A percentile compares a stretch with the other conserved stretches of the same genome.
These are phyloP conservation scores for Pseudodiploospora longispora DNA, from an alignment of 2,329 filamentous ascomycete species.

Conservation along the genomic window DNA sequence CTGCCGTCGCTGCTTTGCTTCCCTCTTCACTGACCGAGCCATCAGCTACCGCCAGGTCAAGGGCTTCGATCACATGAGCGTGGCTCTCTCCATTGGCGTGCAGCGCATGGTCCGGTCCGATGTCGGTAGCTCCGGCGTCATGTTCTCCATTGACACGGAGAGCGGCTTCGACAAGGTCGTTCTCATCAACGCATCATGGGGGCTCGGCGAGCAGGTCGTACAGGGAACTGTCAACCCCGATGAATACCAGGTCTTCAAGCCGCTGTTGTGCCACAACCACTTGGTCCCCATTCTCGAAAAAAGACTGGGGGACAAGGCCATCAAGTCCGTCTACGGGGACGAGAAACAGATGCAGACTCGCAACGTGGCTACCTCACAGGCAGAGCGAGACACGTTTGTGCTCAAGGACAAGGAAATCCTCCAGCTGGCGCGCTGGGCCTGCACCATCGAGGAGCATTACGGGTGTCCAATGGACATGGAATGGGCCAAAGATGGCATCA, in stretches of 20 bases:
- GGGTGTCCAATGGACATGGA: constrained; percentile 29
- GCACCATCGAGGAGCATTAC: constrained; percentile 27
- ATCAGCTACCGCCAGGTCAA: constrained; percentile 25
- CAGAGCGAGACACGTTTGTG: constrained; percentile 23
- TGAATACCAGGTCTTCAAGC: constrained; percentile 31
- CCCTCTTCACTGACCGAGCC: constrained; percentile 29
- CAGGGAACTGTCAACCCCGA: constrained; percentile 30
- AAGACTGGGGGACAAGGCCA: constrained; percentile 23
- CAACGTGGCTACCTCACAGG: constrained; percentile 28
- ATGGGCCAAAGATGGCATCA: constrained; percentile 27
- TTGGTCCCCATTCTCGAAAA: constrained; percentile 26
- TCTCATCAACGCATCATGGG: constrained; percentile 29
- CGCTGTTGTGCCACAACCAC: constrained; percentile 18
- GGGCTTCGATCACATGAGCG: constrained; percentile 18
- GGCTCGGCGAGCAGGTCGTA: constrained; percentile 30
- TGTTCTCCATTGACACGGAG: constrained; percentile 33
- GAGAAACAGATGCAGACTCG: constrained; percentile 16
- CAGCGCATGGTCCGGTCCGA: constrained; percentile 27
- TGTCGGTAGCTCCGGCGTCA: constrained; percentile 26
- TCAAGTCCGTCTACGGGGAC: constrained; percentile 28
- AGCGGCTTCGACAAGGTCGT: constrained; percentile 30
- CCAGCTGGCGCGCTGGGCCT: constrained; percentile 26
- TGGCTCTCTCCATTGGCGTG: constrained; percentile 21
- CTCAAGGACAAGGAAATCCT: constrained; percentile 26
- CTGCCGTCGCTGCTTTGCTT: constrained; percentile 29